phyloP scores from a whole-genome alignment of 768 basidiomycete genomes.

The Mycena amicta region DNA sequence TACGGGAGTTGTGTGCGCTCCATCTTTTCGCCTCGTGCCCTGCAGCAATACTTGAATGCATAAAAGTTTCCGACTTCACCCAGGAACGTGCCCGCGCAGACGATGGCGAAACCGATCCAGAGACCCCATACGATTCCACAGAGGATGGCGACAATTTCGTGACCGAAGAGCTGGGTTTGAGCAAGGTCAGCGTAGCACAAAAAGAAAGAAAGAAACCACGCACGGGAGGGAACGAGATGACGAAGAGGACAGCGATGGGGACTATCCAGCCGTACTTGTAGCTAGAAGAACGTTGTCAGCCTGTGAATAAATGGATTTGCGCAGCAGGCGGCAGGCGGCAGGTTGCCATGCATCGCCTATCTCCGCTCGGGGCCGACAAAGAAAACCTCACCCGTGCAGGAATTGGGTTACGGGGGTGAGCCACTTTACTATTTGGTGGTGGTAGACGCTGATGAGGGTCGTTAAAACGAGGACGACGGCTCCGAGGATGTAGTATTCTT shows the following conservation, averaged over 20 bases:
- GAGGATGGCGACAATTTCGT: conserved; percentile 87
- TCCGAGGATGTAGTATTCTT: conserved; percentile 57
- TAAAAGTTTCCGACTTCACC: conserved; percentile 90
- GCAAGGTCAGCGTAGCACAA: neutral
- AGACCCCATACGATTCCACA: conserved; percentile 92
- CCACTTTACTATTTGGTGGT: conserved; percentile 72
- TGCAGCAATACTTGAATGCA: conserved; percentile 83
- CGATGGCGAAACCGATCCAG: conserved; percentile 85
- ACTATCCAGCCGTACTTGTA: conserved; percentile 69
- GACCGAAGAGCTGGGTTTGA: conserved; percentile 78
- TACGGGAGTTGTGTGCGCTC: conserved; percentile 61
- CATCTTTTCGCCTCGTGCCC: conserved; percentile 72
- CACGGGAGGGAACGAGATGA: conserved; percentile 86
- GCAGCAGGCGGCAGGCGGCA: conserved; percentile 49
- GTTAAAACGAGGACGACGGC: conserved; percentile 50
- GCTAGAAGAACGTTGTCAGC: conserved; percentile 34
- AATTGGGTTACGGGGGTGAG: conserved; percentile 66
- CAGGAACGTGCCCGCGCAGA: conserved; percentile 77
- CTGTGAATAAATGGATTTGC: conserved; percentile 8
- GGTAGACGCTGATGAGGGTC: conserved; percentile 60
- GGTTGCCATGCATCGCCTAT: too few relatives aligned
- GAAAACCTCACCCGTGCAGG: too few relatives aligned
- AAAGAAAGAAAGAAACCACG: conserved; percentile 20
- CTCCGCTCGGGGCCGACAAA: too few relatives aligned
- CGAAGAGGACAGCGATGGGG: conserved; percentile 78